Base-by-base conservation (phyloP, 116 monocot genomes). In the Trichopus zeylanicus region DNA sequence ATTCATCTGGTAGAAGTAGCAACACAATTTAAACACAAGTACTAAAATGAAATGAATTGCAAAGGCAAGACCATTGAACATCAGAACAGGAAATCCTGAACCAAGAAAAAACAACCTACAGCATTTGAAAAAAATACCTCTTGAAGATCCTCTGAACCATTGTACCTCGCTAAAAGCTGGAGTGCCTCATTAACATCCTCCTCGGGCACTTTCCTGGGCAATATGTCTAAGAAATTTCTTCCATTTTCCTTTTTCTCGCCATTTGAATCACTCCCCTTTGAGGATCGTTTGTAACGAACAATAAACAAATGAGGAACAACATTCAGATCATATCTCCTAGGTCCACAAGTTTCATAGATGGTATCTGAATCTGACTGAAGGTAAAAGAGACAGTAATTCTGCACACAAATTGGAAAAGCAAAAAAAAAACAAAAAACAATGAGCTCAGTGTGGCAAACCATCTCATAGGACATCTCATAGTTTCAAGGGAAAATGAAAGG, bases 91-190 rank as follows among this genome's bases (percentile, higher is more conserved):
- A n/a, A n/a, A n/a, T n/a, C n/a, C n/a, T n/a, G n/a, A n/a, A n/a
- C n/a, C n/a, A n/a, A n/a, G n/a, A n/a, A n/a, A n/a, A n/a, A n/a
- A n/a, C n/a, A n/a, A n/a, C n/a, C n/a, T n/a, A n/a, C n/a, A n/a
- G n/a, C n/a, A n/a, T n/a, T n/a, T n/a, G n/a, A n/a, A n/a, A n/a
- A n/a, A n/a, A n/a, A n/a, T 66, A 97, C 95, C 91, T 97, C 91
- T 56, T 84, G 70, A 49, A 74, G 59, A 26, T 86, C 78, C 18
- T 81, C 70, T 23, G 91, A 74, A 38, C 90, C 95, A 64, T 87
- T 84, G 67, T 87, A 97, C 46, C 62, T 77, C 12, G 95, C 95
- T 35, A 91, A 87, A 61, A 97, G 74, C 65, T 91, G 95, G 29
- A 84, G 81, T 57, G 95, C 95, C 33, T 73, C 48, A 55, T 78